Conservation (phyloP, 371 early-diverging fungal genomes). For the Lichtheimia ornata region DNA sequence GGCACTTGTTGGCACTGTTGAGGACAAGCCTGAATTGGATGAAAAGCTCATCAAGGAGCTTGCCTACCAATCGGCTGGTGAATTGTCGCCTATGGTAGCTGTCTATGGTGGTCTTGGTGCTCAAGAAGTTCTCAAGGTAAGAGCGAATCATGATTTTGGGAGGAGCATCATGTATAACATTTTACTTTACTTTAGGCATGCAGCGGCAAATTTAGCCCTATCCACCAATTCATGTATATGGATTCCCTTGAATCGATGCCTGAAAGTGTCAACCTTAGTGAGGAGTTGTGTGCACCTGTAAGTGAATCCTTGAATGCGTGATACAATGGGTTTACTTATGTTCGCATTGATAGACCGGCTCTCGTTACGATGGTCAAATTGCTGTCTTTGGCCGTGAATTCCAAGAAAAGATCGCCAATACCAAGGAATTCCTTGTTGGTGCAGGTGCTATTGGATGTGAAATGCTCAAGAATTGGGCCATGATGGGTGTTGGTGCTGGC, state of each 20-base stretch:
- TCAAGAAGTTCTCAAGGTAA: constrained; percentile 98
- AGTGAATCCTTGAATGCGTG: constrained; percentile 6
- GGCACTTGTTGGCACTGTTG: constrained; percentile 47
- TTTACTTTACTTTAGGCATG: constrained; percentile 27
- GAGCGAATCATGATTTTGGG: constrained; percentile 21
- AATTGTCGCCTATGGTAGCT: constrained; percentile 97
- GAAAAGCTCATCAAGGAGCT: constrained; percentile 89
- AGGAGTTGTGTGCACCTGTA: constrained; percentile 74
- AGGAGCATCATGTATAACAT: too few relatives aligned
- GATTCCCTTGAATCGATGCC: constrained; percentile 97
- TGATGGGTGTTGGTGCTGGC: constrained; percentile 97
- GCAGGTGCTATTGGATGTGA: constrained; percentile 99
- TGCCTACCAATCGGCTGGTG: constrained; percentile 86
- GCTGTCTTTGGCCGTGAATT: constrained; percentile 95
- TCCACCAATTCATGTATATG: constrained; percentile 97
- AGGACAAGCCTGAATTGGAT: constrained; percentile 76
- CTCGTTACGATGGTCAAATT: constrained; percentile 94
- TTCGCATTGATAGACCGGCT: constrained; percentile 48
- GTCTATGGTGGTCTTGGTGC: constrained; percentile 98
- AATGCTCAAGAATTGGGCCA: constrained; percentile 99
- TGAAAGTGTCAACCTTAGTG: constrained; percentile 58
- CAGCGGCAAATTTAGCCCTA: constrained; percentile 97
- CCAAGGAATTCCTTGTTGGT: constrained; percentile 97
- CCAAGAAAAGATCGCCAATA: constrained; percentile 87
- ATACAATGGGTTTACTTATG: neutral